Conservation (phyloP, 208 protist genomes). For the Leishmania gerbilli region DNA sequence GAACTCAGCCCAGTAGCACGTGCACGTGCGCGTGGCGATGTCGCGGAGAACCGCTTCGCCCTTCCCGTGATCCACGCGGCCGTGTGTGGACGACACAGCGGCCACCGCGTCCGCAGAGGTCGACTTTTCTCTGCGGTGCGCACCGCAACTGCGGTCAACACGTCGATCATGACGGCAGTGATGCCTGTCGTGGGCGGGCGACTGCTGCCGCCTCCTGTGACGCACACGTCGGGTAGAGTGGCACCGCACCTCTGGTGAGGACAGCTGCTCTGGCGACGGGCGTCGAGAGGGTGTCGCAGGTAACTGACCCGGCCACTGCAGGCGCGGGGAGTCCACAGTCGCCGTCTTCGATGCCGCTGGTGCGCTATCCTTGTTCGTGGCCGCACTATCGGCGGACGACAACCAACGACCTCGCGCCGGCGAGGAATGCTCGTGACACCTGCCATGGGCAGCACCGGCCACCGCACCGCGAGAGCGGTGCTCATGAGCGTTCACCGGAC, state of each 20-base stretch:
- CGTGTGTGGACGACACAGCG: not conserved
- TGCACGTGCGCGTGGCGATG: slow-evolving; percentile 29
- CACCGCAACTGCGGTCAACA: not conserved
- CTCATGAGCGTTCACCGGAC: not conserved
- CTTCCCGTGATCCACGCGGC: not conserved
- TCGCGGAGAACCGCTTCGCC: slow-evolving; percentile 27
- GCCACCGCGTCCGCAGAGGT: not conserved
- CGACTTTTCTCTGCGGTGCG: not conserved
- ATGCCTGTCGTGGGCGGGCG: not conserved
- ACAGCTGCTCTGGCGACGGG: not conserved
- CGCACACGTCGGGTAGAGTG: not conserved
- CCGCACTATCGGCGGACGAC: not conserved
- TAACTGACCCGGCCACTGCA: slow-evolving; percentile 24
- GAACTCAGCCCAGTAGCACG: slow-evolving; percentile 50
- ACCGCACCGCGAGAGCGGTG: not conserved
- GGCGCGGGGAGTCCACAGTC: slow-evolving; percentile 9
- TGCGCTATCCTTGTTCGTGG: not conserved
- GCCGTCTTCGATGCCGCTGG: not conserved
- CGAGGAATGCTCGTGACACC: not conserved
- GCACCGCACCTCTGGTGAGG: not conserved
- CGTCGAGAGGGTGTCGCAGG: not conserved
- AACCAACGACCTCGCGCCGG: not conserved
- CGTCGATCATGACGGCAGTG: not conserved
- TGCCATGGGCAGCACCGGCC: not conserved
- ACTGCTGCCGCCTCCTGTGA: not conserved